Percentiles rank a stretch among this genome's conserved stretches.
Conservation (phyloP, 1,284 basidiomycete genomes). For the Puccinia coronata region DNA sequence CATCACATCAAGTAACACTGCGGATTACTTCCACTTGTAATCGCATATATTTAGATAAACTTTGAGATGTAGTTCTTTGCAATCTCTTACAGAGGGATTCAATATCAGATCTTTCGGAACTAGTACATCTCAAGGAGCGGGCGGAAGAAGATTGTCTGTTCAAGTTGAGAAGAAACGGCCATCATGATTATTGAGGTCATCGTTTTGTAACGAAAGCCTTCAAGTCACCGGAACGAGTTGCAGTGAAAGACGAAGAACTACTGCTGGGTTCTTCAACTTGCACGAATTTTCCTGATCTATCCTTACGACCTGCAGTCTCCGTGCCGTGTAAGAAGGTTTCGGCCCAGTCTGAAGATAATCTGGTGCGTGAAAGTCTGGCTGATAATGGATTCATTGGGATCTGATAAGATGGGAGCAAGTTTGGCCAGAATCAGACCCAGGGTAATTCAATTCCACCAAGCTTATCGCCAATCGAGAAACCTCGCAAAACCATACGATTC, state of each 20-base stretch:
- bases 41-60: too few species aligned
- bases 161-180: too few species aligned
- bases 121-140: too few species aligned
- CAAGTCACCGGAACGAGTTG: conserved; percentile 19
- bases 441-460: neutral
- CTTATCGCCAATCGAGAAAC: neutral
- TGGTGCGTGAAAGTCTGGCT: conserved; percentile 38
- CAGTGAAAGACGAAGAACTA: conserved; percentile 15
- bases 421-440: conserved; percentile 5
- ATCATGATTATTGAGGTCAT: neutral
- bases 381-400: conserved; percentile 43
- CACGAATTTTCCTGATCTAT: neutral
- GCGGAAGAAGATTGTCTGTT: too few species aligned
- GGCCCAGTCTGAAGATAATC: conserved; percentile 39
- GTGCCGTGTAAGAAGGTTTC: conserved; percentile 36
- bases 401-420: conserved; percentile 6
- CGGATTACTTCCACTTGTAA: too few species aligned
- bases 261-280: conserved; percentile 8
- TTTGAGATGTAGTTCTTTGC: too few species aligned
- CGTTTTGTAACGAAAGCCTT: conserved; percentile 21
- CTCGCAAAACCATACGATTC: neutral
- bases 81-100: too few species aligned
- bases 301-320: neutral
- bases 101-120: too few species aligned
- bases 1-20: too few species aligned